phyloP scores from a whole-genome alignment of 208 protist species.

The Trypanosoma platydactyli region DNA sequence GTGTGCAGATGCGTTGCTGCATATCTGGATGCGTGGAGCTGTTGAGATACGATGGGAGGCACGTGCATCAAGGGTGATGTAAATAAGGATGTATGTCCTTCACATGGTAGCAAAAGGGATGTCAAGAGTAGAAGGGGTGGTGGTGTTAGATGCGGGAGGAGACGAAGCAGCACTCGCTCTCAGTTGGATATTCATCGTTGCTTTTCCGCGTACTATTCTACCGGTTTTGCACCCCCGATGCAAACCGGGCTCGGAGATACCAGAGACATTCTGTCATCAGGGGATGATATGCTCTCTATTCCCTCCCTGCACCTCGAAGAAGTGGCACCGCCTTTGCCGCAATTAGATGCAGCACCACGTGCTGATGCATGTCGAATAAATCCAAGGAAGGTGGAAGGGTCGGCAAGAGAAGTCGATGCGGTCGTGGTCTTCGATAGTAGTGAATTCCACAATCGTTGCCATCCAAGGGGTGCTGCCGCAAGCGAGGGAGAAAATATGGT shows the following conservation, averaged over 20 bases:
- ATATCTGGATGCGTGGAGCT: neutral
- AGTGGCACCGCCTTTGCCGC: neutral
- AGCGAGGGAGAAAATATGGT: too few relatives aligned
- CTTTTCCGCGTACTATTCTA: neutral
- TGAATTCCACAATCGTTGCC: too few relatives aligned
- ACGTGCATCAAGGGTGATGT: constrained; percentile 12
- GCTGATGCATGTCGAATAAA: too few relatives aligned
- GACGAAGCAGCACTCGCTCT: neutral
- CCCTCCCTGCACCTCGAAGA: neutral
- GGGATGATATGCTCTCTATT: constrained; percentile 16
- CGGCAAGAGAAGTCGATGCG: too few relatives aligned
- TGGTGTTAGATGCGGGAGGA: neutral
- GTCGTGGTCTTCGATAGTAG: too few relatives aligned
- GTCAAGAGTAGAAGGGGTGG: neutral
- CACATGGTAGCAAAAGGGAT: neutral
- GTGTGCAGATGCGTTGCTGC: neutral
- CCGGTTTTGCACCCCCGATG: too few relatives aligned
- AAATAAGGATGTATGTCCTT: neutral
- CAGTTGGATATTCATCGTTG: neutral
- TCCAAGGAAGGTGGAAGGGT: too few relatives aligned
- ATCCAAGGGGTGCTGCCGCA: too few relatives aligned
- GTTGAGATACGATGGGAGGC: constrained; percentile 12
- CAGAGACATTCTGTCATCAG: too few relatives aligned
- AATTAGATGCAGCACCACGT: too few relatives aligned
- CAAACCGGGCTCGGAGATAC: too few relatives aligned